A percentile compares a stretch with the other conserved stretches of the same genome.
These are phyloP conservation scores for Eimeria acervulina DNA, from an alignment of 169 alveolate species.

Conservation along the genomic window DNA sequence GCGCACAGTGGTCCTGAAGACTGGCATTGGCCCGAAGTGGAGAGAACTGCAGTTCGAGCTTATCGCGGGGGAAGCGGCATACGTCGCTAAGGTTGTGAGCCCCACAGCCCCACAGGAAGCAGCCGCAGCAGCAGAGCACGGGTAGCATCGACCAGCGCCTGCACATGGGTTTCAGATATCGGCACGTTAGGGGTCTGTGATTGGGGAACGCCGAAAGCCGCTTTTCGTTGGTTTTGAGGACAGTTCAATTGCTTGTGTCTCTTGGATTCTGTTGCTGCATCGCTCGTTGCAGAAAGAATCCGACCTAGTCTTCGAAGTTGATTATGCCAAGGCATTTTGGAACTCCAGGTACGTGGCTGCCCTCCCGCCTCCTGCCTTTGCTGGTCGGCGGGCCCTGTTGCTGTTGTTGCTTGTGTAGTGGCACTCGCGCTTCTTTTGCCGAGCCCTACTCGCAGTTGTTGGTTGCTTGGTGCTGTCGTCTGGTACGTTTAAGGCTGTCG, in stretches of 20 bases:
- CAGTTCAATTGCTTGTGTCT: neutral
- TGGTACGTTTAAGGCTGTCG: neutral
- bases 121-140: neutral
- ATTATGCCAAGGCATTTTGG: slow-evolving; percentile 92
- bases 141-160: slow-evolving; percentile 9
- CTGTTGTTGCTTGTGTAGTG: neutral
- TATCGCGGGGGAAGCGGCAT: slow-evolving; percentile 93
- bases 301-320: slow-evolving; percentile 87
- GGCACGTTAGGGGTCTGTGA: neutral
- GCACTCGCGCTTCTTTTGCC: neutral
- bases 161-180: neutral
- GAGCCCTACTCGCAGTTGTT: neutral
- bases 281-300: slow-evolving; percentile 85
- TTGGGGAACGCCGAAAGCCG: neutral
- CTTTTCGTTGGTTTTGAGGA: neutral
- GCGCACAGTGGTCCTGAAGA: slow-evolving; percentile 92
- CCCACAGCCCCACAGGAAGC: neutral
- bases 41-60: slow-evolving; percentile 94
- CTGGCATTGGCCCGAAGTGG: slow-evolving; percentile 91
- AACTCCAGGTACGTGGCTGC: slow-evolving; percentile 89
- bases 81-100: slow-evolving; percentile 89
- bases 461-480: neutral
- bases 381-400: neutral
- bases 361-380: neutral
- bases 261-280: neutral